Evolutionary conservation across 2,329 filamentous ascomycete species (phyloP).

Genomic region (Sarocladium oryzae): DNA sequence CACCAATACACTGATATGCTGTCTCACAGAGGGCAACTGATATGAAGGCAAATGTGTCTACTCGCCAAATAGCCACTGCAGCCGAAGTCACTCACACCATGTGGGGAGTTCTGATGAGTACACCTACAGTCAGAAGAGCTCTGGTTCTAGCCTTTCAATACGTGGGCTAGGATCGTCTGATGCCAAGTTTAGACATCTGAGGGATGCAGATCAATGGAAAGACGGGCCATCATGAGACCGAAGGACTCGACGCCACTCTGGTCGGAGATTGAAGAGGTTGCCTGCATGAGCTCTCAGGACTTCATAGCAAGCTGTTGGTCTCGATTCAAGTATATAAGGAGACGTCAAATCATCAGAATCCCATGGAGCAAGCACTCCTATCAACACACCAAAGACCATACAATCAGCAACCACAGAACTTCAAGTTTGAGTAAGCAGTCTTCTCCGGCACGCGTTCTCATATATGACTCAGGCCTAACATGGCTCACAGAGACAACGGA

Average conservation of each 20-base stretch:
- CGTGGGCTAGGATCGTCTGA: not conserved
- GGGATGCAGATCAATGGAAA: not conserved
- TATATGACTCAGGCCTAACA: too few relatives aligned
- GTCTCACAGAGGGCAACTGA: not conserved
- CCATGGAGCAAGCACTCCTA: not conserved
- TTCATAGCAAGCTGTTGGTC: not conserved
- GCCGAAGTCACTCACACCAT: too few relatives aligned
- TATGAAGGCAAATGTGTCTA: not conserved
- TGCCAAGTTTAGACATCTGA: not conserved
- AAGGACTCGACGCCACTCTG: not conserved
- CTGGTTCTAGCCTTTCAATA: not conserved
- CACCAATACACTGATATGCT: not conserved
- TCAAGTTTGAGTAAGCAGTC: not conserved
- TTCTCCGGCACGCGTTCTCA: too few relatives aligned
- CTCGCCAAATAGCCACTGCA: too few relatives aligned
- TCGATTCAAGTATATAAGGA: not conserved
- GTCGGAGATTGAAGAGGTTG: not conserved
- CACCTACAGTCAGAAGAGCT: not conserved
- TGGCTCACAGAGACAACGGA: not conserved
- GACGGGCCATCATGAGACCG: not conserved
- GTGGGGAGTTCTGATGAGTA: not conserved
- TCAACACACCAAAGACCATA: not conserved
- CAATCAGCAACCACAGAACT: not conserved
- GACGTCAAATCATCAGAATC: too few relatives aligned
- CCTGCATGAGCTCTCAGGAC: not conserved